Conservation (phyloP, 345 rosid genomes). For the Noccaea bulbosa region DNA sequence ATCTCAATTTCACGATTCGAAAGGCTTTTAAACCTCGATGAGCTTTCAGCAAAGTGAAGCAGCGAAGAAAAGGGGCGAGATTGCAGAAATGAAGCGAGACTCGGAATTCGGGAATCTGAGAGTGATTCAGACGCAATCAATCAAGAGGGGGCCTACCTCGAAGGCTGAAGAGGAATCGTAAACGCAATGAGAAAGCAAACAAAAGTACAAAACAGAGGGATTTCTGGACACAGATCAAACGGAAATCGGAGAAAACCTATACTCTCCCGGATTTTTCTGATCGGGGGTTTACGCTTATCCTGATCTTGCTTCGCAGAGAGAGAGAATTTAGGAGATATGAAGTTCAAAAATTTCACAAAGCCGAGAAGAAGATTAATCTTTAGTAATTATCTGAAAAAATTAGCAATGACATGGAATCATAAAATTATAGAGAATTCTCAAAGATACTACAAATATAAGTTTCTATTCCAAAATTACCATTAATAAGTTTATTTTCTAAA, state of each 20-base stretch:
- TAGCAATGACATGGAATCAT: no score
- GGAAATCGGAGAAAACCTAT: conserved; percentile 26
- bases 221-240: conserved; percentile 6
- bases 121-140: conserved; percentile 14
- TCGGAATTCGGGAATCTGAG: conserved; percentile 7
- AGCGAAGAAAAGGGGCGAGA: neutral
- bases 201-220: neutral
- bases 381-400: neutral
- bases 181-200: conserved; percentile 23
- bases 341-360: conserved; percentile 38
- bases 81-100: neutral
- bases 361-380: conserved; percentile 26
- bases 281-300: conserved; percentile 27
- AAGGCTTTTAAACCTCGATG: neutral
- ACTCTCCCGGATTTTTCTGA: conserved; percentile 2
- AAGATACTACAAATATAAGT: no score
- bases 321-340: neutral
- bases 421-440: no score
- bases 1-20: conserved; percentile 5
- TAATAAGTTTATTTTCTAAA: no score
- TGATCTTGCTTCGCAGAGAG: conserved; percentile 4
- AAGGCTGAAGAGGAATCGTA: conserved; percentile 19
- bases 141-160: conserved; percentile 24
- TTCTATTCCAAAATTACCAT: no score
- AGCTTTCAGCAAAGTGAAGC: conserved; percentile 15